A percentile compares a stretch with the other conserved stretches of the same genome.
Evolutionary conservation across 148 eudicot genomes (phyloP).

Genomic region (Vaccinium myrtillus): DNA sequence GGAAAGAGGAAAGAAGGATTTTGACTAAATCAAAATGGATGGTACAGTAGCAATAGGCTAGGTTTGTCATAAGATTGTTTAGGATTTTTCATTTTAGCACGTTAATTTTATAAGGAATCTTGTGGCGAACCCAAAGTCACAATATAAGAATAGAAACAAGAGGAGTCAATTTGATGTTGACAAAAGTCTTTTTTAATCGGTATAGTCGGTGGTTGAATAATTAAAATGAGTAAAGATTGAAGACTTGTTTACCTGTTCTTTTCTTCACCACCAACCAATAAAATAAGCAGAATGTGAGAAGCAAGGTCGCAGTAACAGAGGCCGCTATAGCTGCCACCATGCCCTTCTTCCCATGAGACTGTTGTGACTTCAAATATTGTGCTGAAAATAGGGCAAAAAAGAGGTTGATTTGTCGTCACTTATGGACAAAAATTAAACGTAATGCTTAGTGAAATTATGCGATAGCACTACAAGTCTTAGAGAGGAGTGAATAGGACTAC

Average conservation of each 20-base stretch:
- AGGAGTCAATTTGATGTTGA: no score
- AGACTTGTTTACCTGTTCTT: slow-evolving; percentile 30
- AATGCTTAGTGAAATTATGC: no score
- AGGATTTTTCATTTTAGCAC: no score
- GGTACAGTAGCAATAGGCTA: not conserved
- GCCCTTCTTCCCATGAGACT: not conserved
- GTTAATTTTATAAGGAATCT: no score
- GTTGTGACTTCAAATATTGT: not conserved
- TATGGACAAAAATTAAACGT: not conserved
- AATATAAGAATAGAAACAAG: no score
- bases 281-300: slow-evolving; percentile 12
- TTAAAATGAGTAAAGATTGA: not conserved
- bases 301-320: slow-evolving; percentile 19
- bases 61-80: no score
- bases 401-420: not conserved
- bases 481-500: no score
- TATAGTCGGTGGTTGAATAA: no score
- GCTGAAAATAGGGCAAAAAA: not conserved
- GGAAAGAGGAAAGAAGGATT: not conserved
- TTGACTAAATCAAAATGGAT: not conserved
- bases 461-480: no score
- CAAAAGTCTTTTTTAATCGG: no score
- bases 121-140: no score
- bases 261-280: slow-evolving; percentile 28
- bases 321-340: slow-evolving; percentile 15